Evolutionary conservation across 345 rosid species (phyloP).

Genomic region (Raphanus raphanistrum): DNA sequence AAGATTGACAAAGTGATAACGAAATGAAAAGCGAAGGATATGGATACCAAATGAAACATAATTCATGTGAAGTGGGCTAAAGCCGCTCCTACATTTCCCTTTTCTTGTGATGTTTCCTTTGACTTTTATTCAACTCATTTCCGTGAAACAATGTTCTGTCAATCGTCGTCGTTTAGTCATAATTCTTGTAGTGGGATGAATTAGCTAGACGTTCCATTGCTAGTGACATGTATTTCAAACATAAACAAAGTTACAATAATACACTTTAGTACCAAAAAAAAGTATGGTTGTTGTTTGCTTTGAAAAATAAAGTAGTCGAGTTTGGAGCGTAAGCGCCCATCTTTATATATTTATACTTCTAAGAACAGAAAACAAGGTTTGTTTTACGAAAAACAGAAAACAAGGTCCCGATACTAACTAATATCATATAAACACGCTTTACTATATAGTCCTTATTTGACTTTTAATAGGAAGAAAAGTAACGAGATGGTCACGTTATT

Average conservation of each 20-base stretch:
- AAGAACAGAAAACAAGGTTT: neutral
- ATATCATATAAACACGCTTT: conserved; percentile 15
- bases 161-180: conserved; percentile 1
- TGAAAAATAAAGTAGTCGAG: conserved; percentile 22
- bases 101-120: conserved; percentile 22
- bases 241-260: neutral
- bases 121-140: conserved; percentile 19
- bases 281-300: conserved; percentile 19
- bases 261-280: conserved; percentile 7
- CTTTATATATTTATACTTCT: neutral
- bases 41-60: conserved; percentile 19
- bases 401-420: conserved; percentile 8
- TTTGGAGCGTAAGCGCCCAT: conserved; percentile 31
- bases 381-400: too few species aligned
- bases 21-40: neutral
- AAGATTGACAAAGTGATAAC: conserved; percentile 9
- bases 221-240: neutral
- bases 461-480: conserved; percentile 16
- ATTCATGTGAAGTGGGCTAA: conserved; percentile 19
- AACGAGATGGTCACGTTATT: conserved; percentile 13
- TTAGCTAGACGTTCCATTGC: conserved; percentile 13
- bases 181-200: conserved; percentile 3
- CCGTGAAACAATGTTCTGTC: conserved; percentile 27
- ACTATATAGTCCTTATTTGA: conserved; percentile 26
- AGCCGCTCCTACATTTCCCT: conserved; percentile 9